Percentiles rank a stretch among this genome's conserved stretches.
Conservation (phyloP, 2,329 filamentous ascomycete species). For the Nigrospora osmanthi region DNA sequence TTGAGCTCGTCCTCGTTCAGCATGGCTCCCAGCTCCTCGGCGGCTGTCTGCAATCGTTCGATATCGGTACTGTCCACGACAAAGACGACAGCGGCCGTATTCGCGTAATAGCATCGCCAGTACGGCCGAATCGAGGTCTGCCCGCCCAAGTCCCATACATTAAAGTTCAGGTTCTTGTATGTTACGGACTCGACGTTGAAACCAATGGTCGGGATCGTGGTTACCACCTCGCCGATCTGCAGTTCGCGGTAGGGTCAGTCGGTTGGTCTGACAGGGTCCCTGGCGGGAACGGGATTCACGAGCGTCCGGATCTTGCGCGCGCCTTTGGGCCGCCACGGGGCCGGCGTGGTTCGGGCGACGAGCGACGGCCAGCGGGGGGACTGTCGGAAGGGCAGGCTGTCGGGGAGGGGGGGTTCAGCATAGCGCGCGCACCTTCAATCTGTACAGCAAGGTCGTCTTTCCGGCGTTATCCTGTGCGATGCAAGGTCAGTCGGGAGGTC, state of each 20-base stretch:
- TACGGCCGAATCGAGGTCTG: constrained; percentile 99
- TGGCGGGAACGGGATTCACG: neutral
- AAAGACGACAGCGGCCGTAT: constrained; percentile 97
- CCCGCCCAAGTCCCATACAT: constrained; percentile 96
- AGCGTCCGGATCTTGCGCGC: neutral
- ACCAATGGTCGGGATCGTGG: constrained; percentile 96
- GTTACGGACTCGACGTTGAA: constrained; percentile 99
- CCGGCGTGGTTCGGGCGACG: neutral
- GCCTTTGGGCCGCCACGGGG: too few species aligned
- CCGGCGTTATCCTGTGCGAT: constrained; percentile 80
- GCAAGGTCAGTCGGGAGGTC: constrained; percentile 4
- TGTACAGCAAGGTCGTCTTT: constrained; percentile 94
- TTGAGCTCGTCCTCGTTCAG: constrained; percentile 96
- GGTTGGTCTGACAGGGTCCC: neutral
- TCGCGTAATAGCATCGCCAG: constrained; percentile 99
- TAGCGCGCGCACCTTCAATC: constrained; percentile 65
- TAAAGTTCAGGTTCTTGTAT: constrained; percentile 97
- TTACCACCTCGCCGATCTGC: constrained; percentile 96
- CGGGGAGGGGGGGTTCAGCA: neutral
- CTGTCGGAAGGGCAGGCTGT: neutral
- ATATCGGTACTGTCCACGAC: constrained; percentile 98
- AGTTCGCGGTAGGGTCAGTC: constrained; percentile 4
- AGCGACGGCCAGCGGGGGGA: neutral
- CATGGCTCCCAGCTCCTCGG: constrained; percentile 91
- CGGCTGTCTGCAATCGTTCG: constrained; percentile 83